A percentile compares a stretch with the other conserved stretches of the same genome.
These are phyloP conservation scores for Dipteronia sinensis DNA, from an alignment of 345 rosid species.

Conservation along the genomic window DNA sequence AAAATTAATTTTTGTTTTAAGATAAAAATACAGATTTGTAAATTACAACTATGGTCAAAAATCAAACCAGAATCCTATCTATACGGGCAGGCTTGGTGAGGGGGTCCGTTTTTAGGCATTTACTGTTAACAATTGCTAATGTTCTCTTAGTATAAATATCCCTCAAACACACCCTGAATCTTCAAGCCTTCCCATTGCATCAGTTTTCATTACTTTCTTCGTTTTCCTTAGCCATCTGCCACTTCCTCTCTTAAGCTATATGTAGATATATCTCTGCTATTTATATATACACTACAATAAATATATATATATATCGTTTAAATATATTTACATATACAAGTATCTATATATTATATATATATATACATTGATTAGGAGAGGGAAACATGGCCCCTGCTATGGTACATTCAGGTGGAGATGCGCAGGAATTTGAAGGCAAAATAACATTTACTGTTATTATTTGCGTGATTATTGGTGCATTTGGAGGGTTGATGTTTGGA, in stretches of 20 bases:
- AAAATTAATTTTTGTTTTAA: no score
- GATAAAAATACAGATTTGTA: not conserved
- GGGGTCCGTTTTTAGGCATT: not conserved
- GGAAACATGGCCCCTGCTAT: conserved; percentile 39
- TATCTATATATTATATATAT: not conserved
- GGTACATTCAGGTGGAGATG: conserved; percentile 17
- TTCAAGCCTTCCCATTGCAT: not conserved
- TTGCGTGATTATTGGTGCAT: conserved; percentile 58
- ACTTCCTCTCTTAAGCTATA: not conserved
- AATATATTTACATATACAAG: not conserved
- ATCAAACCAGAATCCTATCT: not conserved
- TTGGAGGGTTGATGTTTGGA: conserved; percentile 73
- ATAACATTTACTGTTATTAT: conserved; percentile 32
- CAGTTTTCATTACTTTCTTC: no score
- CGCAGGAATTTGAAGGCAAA: conserved; percentile 49
- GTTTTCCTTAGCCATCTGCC: not conserved
- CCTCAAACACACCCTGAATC: not conserved
- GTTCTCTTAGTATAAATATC: not conserved
- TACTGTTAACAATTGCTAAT: not conserved
- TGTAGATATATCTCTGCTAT: not conserved
- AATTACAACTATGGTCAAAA: not conserved
- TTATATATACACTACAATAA: not conserved
- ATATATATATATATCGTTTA: no score
- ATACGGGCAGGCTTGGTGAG: not conserved
- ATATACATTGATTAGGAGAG: not conserved